These are phyloP conservation scores for Globisporangium nagaii DNA, from an alignment of 352 stramenopile species.

Conservation along the genomic window DNA sequence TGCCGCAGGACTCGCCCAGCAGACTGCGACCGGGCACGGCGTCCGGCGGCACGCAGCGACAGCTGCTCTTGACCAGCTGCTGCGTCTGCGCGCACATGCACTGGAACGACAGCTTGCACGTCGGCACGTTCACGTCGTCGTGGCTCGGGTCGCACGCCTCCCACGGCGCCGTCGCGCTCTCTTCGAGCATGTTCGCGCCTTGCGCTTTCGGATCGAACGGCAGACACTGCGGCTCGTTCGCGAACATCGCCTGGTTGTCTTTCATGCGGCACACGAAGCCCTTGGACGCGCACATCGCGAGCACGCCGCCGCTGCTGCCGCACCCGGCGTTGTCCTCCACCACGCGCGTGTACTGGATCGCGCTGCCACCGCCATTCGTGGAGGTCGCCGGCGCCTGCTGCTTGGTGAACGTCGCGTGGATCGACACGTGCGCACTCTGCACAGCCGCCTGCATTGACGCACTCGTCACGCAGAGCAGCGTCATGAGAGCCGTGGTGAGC, in stretches of 20 bases:
- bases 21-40: constrained; percentile 24
- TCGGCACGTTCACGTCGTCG: constrained; percentile 24
- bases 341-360: constrained; percentile 28
- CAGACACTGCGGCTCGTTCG: constrained; percentile 27
- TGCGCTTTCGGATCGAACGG: constrained; percentile 26
- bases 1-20: constrained; percentile 9
- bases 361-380: neutral
- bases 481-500: neutral
- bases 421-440: neutral
- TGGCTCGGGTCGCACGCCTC: constrained; percentile 22
- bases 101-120: constrained; percentile 37
- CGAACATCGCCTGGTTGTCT: constrained; percentile 30
- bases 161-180: constrained; percentile 30
- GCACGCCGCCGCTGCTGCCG: constrained; percentile 12
- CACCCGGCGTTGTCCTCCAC: constrained; percentile 25
- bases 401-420: neutral
- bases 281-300: constrained; percentile 39
- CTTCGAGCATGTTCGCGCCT: constrained; percentile 27
- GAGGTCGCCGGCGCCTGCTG: neutral
- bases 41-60: constrained; percentile 33
- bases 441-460: neutral
- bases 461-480: neutral
- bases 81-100: constrained; percentile 16
- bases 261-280: constrained; percentile 48
- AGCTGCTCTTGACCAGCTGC: constrained; percentile 8